Conservation (phyloP, 2,329 filamentous ascomycete species). For the Amphichorda felina region DNA sequence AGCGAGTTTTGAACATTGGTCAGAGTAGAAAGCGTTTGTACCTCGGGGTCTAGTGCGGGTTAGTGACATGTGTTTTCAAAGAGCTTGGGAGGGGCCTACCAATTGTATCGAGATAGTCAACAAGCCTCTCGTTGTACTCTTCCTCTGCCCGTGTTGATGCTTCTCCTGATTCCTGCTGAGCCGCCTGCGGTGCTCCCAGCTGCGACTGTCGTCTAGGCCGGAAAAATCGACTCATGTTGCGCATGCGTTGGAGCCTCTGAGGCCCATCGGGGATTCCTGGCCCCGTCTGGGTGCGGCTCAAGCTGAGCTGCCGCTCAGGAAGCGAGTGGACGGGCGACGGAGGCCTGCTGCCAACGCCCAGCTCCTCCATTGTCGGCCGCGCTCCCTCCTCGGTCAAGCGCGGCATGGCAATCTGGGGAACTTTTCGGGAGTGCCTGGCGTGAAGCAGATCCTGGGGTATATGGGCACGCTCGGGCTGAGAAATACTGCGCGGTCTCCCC, state of each 20-base stretch:
- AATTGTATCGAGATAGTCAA: conserved; percentile 27
- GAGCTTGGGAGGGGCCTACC: conserved; percentile 20
- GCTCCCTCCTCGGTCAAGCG: conserved; percentile 26
- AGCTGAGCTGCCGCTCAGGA: conserved; percentile 8
- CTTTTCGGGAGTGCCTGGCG: conserved; percentile 15
- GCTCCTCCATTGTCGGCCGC: conserved; percentile 21
- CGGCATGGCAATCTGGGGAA: conserved; percentile 21
- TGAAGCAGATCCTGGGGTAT: conserved; percentile 8
- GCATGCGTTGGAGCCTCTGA: conserved; percentile 7
- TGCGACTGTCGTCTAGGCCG: conserved; percentile 12
- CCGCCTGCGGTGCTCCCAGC: neutral
- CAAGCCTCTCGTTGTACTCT: conserved; percentile 25
- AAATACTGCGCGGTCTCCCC: conserved; percentile 19
- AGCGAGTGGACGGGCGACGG: conserved; percentile 15
- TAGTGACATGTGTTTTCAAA: neutral
- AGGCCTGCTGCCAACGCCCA: conserved; percentile 11
- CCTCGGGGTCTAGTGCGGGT: conserved; percentile 59
- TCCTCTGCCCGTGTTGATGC: conserved; percentile 8
- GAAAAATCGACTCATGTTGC: conserved; percentile 13
- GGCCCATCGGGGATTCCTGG: neutral
- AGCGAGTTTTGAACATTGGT: conserved; percentile 87
- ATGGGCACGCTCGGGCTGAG: conserved; percentile 17
- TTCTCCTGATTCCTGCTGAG: neutral
- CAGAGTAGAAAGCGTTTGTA: conserved; percentile 70
- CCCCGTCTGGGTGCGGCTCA: neutral